phyloP scores from a whole-genome alignment of 148 eudicot species.

The Cornus florida region DNA sequence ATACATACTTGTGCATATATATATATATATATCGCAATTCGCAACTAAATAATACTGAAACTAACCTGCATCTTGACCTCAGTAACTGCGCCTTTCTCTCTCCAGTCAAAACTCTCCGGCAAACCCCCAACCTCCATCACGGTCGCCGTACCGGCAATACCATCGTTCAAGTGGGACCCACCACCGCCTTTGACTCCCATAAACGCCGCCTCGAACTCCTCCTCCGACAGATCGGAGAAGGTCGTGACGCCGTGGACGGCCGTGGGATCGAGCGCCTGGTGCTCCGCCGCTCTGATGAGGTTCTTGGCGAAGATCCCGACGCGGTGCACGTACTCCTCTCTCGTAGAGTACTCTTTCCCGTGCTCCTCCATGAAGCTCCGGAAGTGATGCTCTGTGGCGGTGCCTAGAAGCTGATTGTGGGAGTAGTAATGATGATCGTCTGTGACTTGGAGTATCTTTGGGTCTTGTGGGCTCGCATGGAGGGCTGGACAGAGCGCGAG shows the following conservation, averaged over 20 bases:
- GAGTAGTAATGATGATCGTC: conserved; percentile 2
- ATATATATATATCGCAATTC: too few relatives aligned
- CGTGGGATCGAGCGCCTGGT: conserved; percentile 83
- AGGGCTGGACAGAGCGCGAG: conserved; percentile 7
- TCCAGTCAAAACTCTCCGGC: conserved; percentile 86
- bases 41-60: neutral
- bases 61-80: conserved; percentile 80
- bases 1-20: too few relatives aligned
- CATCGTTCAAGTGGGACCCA: neutral
- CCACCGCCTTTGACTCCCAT: conserved; percentile 48
- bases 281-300: conserved; percentile 74
- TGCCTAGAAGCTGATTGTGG: conserved; percentile 27
- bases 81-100: conserved; percentile 90
- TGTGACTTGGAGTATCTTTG: conserved; percentile 41
- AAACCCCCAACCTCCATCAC: conserved; percentile 48
- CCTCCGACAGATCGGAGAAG: conserved; percentile 63
- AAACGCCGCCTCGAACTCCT: conserved; percentile 64
- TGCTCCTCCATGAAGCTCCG: conserved; percentile 45
- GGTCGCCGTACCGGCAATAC: conserved; percentile 17
- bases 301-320: conserved; percentile 63
- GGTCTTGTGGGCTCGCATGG: conserved; percentile 18
- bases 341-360: conserved; percentile 55
- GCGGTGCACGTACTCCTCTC: conserved; percentile 71
- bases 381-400: conserved; percentile 47
- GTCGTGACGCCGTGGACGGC: conserved; percentile 87